Evolutionary conservation across 805 yeast species (phyloP), one percentile per base, ranked within the genome.

Genomic region (Nakazawaea siamensis): DNA sequence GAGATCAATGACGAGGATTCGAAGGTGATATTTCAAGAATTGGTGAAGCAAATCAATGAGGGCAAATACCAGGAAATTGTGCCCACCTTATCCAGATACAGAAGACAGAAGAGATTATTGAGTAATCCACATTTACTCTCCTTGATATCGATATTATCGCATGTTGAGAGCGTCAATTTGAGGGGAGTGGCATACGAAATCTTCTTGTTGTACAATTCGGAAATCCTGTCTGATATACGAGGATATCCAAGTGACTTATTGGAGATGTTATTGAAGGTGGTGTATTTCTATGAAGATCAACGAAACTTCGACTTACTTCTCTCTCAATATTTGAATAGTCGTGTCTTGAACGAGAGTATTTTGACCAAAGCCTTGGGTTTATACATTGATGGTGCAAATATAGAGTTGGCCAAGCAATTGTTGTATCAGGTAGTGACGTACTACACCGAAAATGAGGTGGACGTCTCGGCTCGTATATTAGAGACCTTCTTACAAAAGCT

Each of bases 371-470:
- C 37, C 3, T 28, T 37, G 17, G 25, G 20, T 5, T 24, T 33
- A 16, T 37, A 37, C 26, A 29, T 37, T 3, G 26, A 37, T 9
- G 8, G 14, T 14, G 24, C 28, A 9, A 37, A 29, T 21, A 24
- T 38, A 10, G 41, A 38, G 27, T 21, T 38, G n/a, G 35, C 41
- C 10, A 38, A 34, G 19, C 41, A 38, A 14, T 24, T 38, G 13
- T 18, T 38, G 4, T 34, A 31, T 25, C 41, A 38, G 28, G 31
- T 37, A 6, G 28, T 33, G 13, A 16, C 33, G 2, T 31, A 28
- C 7, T 25, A 18, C n/a, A 25, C 34, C 14, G 27, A 19, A 16
- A 37, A 32, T 14, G 31, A 21, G 9, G 24, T 15, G 6, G 17
- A 31, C 11, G 8, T 28, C 8, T 20, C 33, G 3, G 25, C 34